Base-by-base conservation (phyloP, 129 eudicot genomes). In the Pulicaria dysenterica region DNA sequence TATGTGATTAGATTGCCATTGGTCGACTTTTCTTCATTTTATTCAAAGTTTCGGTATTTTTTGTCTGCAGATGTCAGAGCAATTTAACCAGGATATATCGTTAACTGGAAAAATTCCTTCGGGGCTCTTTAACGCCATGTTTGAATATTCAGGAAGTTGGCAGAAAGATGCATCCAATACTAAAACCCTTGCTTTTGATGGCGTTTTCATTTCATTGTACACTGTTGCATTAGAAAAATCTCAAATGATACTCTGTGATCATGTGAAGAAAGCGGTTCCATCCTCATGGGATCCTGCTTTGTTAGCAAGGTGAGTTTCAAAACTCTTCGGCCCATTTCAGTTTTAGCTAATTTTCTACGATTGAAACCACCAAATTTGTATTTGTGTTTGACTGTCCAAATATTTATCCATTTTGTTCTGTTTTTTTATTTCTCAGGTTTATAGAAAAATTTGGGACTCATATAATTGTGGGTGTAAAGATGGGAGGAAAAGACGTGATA, bases 401-500 rank as follows among this genome's bases (percentile, higher is more conserved):
- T 45, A 54, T 13, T 3, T 40, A 34, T 15, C 14, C 46, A 56
- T 49, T 6, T 10, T 73, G 55, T 43, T 72, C 46, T 42, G 50
- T 55, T 50, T 58, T 17, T 54, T 69, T 24, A 24, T 24, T 54
- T 70, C 51, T 12, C 78, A 94, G 99, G 86, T 94, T 94, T 70
- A 90, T 94, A 79, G 90, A 88, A 73, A 90, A 81, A 16, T 94
- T 83, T 90, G 99, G 99, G 48, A 94, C 99, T 50, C 99, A 90
- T 79, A 70, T 93, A 70, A 84, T 94, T 72, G 97, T 90, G 67
- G 99, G 99, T 76, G 80, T 90, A 31, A 90, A 90, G 89, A 94
- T 94, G 99, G 99, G 99, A 19, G 99, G 99, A 55, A 94, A 94
- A 74, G 99, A 94, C 82, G 99, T 94, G 57, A 83, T 94, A 58